phyloP scores from a whole-genome alignment of 352 stramenopile species.

The Phytopythium helicoides region DNA sequence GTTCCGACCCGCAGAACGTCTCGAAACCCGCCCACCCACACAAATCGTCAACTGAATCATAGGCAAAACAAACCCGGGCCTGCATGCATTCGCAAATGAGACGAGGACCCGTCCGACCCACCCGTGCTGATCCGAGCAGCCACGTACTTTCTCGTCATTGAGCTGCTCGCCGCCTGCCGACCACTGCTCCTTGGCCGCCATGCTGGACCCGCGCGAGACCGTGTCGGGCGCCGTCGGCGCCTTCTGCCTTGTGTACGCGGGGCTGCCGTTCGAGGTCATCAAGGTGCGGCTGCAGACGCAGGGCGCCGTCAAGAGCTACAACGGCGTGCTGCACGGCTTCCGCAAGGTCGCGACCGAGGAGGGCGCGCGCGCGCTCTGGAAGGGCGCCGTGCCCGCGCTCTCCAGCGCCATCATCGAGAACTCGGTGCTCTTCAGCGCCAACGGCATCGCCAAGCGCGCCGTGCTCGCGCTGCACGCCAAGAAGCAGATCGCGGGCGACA shows the following conservation, averaged over 20 bases:
- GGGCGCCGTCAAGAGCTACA: conserved; percentile 51
- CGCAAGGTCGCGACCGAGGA: conserved; percentile 72
- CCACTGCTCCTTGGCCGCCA: conserved; percentile 12
- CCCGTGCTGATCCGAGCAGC: no score
- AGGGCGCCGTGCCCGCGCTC: conserved; percentile 83
- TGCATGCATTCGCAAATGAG: no score
- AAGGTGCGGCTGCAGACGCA: conserved; percentile 88
- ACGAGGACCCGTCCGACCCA: no score
- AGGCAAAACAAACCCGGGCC: no score
- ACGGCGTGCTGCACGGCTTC: conserved; percentile 63
- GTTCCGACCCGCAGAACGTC: background rate
- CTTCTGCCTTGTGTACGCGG: conserved; percentile 82
- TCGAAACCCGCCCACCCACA: conserved; percentile 1
- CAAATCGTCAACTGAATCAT: no score
- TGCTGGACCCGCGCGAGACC: conserved; percentile 80
- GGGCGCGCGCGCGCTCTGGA: conserved; percentile 77
- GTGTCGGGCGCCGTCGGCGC: conserved; percentile 69
- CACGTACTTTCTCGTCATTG: no score
- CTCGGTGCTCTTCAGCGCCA: conserved; percentile 87
- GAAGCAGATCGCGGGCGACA: conserved; percentile 26
- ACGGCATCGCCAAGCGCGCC: conserved; percentile 71
- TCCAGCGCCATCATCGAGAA: conserved; percentile 89
- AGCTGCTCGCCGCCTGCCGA: conserved; percentile 2
- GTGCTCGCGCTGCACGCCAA: conserved; percentile 58
- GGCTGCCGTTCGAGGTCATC: conserved; percentile 86